Conservation (phyloP, 371 early-diverging fungal species). For the Mortierella sp. region DNA sequence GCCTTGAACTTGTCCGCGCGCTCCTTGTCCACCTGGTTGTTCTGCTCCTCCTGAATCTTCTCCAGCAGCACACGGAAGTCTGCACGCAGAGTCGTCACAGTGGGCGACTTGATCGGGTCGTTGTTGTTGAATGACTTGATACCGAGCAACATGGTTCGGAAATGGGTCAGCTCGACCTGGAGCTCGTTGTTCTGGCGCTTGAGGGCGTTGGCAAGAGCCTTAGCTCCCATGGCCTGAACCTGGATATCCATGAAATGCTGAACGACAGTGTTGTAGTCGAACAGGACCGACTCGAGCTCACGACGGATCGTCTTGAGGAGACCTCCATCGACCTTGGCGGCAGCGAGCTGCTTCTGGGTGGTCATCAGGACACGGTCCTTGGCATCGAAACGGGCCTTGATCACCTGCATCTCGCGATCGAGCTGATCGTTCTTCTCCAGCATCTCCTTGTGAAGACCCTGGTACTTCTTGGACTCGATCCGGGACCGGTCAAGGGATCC, state of each 20-base stretch:
- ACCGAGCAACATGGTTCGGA: conserved; percentile 51
- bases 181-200: conserved; percentile 53
- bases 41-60: conserved; percentile 55
- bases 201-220: conserved; percentile 45
- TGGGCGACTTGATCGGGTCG: conserved; percentile 54
- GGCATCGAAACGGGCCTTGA: conserved; percentile 57
- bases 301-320: conserved; percentile 54
- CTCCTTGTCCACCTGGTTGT: conserved; percentile 48
- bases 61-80: conserved; percentile 52
- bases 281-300: conserved; percentile 55
- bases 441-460: conserved; percentile 50
- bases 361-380: conserved; percentile 53
- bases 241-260: conserved; percentile 58
- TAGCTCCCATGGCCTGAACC: conserved; percentile 53
- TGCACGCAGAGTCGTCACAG: conserved; percentile 47
- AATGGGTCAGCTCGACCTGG: conserved; percentile 46
- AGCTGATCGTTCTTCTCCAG: conserved; percentile 51
- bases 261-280: conserved; percentile 57
- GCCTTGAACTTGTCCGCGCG: conserved; percentile 48
- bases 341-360: conserved; percentile 50
- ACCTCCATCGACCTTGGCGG: conserved; percentile 53
- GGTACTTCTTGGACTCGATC: conserved; percentile 50
- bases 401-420: conserved; percentile 45
- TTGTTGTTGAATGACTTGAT: conserved; percentile 59
- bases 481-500: conserved; percentile 43